Evolutionary conservation across 2,329 filamentous ascomycete species (phyloP), one percentile per base, ranked within the genome.

Genomic region (Claviceps sp.): DNA sequence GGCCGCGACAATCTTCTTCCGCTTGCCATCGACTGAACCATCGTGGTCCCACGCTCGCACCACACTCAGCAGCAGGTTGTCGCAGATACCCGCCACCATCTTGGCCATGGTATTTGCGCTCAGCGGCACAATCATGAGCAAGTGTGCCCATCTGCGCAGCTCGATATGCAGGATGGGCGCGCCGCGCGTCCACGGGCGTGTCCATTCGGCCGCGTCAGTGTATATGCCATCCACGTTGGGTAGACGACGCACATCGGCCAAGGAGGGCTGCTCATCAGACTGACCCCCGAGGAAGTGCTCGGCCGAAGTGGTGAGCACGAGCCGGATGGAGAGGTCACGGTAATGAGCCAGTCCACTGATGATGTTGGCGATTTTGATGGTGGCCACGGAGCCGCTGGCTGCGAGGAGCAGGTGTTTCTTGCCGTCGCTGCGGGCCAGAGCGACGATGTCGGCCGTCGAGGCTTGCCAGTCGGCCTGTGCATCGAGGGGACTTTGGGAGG

Each of bases 151-250:
- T 38, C 85, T 76, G 34, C 90, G 75, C 51, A 96, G 71, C 66
- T 95, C 88, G 59, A 98, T 97, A 63, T 98, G 93, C 52, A 97
- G 70, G 47, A 98, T 95, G 3, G 75, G 74, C n/a, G 79, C 79
- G 3, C 85, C 87, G 2, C 90, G 77, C 22, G 75, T 78, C 91
- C 91, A 97, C 0, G 87, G 81, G 13, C 73, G 68, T 1, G 68
- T 71, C 89, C 90, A 96, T 67, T 97, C 93, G 57, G 90, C 87
- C n/a, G 80, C 78, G 63, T 97, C 89, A 8, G 76, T 73, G 67
- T 95, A 90, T 47, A 96, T 75, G 19, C 75, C 87, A 44, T 94
- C 89, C 6, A 97, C 86, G 57, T 85, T 84, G 3, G 82, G 79
- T 5, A 87, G 68, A 2, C 67, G 60, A 13, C 71, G 67, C 4